Evolutionary conservation across 305 asterid genomes (phyloP).

Genomic region (Vinca major): DNA sequence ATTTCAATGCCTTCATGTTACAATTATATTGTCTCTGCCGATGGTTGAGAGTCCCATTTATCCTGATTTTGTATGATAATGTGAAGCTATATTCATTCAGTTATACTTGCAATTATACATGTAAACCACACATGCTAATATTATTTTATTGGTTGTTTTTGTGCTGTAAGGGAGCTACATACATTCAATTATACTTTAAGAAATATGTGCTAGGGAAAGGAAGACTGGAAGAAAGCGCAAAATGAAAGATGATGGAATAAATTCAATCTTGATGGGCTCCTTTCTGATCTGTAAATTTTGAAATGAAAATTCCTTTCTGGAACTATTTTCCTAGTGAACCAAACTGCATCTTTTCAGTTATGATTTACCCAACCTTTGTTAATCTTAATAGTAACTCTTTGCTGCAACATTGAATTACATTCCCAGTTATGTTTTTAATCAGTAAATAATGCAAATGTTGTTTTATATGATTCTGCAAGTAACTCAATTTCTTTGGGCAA

Average conservation of each 20-base stretch:
- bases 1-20: not conserved
- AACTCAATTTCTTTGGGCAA: not conserved
- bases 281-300: not conserved
- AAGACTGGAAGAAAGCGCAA: not conserved
- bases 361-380: not conserved
- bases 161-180: not conserved
- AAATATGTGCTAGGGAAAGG: not conserved
- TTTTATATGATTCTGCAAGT: not conserved
- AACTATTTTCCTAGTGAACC: not conserved
- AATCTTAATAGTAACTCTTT: not conserved
- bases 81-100: not conserved
- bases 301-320: not conserved
- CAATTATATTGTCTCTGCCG: not conserved
- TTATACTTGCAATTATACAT: not conserved
- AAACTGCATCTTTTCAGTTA: not conserved
- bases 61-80: not conserved
- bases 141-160: not conserved
- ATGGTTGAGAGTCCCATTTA: conserved; percentile 2
- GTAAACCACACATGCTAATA: too few species aligned
- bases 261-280: not conserved
- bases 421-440: not conserved
- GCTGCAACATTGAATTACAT: not conserved
- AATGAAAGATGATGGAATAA: not conserved
- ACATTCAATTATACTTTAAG: not conserved
- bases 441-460: not conserved